Conservation (phyloP, 495 filamentous ascomycete species). For the Polyplosphaeria fusca region DNA sequence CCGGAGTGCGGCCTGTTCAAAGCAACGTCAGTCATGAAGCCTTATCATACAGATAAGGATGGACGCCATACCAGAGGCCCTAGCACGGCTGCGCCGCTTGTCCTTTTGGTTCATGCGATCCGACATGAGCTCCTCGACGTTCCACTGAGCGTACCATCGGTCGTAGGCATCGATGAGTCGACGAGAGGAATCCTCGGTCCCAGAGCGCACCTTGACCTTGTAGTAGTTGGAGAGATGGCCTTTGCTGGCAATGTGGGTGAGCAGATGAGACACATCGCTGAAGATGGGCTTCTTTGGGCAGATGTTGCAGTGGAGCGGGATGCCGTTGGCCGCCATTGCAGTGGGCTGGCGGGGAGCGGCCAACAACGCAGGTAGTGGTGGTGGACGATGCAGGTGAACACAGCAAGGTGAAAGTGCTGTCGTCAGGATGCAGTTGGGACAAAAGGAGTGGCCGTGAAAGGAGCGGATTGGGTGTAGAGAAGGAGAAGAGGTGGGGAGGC, state of each 20-base stretch:
- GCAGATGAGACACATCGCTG: conserved; percentile 81
- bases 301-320: conserved; percentile 72
- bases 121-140: conserved; percentile 63
- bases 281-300: conserved; percentile 75
- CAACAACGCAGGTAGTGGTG: conserved; percentile 1
- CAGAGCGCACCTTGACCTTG: conserved; percentile 64
- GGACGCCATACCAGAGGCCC: conserved; percentile 25
- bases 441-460: conserved; percentile 22
- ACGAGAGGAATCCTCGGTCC: conserved; percentile 52
- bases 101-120: conserved; percentile 71
- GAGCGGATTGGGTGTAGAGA: conserved; percentile 30
- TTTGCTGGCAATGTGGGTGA: conserved; percentile 86
- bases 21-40: conserved; percentile 3
- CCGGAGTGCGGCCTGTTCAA: conserved; percentile 9
- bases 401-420: conserved; percentile 23
- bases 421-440: conserved; percentile 12
- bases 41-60: neutral
- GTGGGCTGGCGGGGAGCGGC: conserved; percentile 9
- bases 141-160: conserved; percentile 63
- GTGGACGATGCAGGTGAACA: no score
- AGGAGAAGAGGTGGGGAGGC: conserved; percentile 24
- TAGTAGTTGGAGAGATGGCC: conserved; percentile 73
- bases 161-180: conserved; percentile 59
- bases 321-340: conserved; percentile 35
- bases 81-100: conserved; percentile 46